These are phyloP conservation scores for Taphrina deformans DNA, from an alignment of 1,139 yeast genomes.

Conservation along the genomic window DNA sequence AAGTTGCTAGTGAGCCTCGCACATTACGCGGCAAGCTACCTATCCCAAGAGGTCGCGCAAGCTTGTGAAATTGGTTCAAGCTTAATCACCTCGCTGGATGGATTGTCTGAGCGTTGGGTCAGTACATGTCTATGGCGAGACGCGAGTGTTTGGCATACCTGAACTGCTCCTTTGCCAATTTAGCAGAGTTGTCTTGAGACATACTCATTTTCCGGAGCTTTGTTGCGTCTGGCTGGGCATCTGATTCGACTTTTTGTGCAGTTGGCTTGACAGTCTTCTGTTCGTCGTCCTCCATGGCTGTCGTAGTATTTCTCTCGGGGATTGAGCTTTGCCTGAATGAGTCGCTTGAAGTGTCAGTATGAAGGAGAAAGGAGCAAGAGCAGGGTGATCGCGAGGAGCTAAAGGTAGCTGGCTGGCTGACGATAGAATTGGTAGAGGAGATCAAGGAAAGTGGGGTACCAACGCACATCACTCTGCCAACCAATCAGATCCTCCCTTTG, in stretches of 20 bases:
- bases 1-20: no score
- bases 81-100: conserved; percentile 14
- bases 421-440: neutral
- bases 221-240: conserved; percentile 13
- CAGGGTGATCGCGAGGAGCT: no score
- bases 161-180: conserved; percentile 14
- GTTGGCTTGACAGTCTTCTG: conserved; percentile 11
- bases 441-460: neutral
- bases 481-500: neutral
- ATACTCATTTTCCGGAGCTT: conserved; percentile 11
- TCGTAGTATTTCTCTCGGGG: neutral
- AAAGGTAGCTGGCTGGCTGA: no score
- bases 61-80: no score
- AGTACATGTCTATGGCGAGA: no score
- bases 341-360: no score
- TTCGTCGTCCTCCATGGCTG: conserved; percentile 9
- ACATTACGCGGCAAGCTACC: no score
- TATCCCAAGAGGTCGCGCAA: neutral
- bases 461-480: neutral
- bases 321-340: no score
- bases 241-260: neutral
- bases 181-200: conserved; percentile 17
- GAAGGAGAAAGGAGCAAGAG: neutral
- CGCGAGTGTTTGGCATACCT: neutral
- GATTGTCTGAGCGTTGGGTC: conserved; percentile 1